Evolutionary conservation across 164 flowering plant genomes (phyloP).

Genomic region (Platanus orientalis): DNA sequence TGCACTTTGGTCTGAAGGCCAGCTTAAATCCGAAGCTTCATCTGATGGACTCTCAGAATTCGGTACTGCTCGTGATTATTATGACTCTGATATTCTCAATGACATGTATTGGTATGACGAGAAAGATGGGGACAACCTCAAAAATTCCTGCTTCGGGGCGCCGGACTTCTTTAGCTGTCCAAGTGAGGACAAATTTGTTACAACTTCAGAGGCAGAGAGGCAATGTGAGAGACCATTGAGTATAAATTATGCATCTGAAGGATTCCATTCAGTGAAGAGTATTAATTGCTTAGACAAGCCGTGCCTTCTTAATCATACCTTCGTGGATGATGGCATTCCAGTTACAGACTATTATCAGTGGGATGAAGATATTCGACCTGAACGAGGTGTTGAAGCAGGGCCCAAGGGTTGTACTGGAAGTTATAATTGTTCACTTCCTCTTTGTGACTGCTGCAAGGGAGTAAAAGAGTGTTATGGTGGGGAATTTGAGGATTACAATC

Average conservation of each 20-base stretch:
- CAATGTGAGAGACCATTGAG: slow-evolving; percentile 16
- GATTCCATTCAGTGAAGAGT: slow-evolving; percentile 22
- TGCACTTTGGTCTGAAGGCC: slow-evolving; percentile 43
- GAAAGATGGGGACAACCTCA: slow-evolving; percentile 47
- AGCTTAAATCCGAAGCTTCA: slow-evolving; percentile 49
- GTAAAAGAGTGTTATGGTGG: slow-evolving; percentile 17
- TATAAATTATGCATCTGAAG: slow-evolving; percentile 25
- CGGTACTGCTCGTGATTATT: slow-evolving; percentile 86
- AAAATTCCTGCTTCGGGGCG: slow-evolving; percentile 42
- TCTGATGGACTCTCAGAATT: slow-evolving; percentile 75
- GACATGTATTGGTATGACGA: slow-evolving; percentile 58
- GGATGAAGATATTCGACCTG: slow-evolving; percentile 15
- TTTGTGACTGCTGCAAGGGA: slow-evolving; percentile 28
- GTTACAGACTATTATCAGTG: slow-evolving; percentile 26
- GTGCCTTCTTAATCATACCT: slow-evolving; percentile 16
- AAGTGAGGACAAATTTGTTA: slow-evolving; percentile 78
- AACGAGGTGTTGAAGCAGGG: slow-evolving; percentile 14
- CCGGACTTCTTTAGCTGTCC: slow-evolving; percentile 44
- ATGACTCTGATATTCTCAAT: slow-evolving; percentile 60
- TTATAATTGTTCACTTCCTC: slow-evolving; percentile 19
- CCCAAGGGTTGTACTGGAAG: not conserved
- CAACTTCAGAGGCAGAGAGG: slow-evolving; percentile 32
- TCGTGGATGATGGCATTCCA: slow-evolving; percentile 14
- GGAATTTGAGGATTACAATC: slow-evolving; percentile 14
- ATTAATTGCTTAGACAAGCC: slow-evolving; percentile 32